Percentiles rank a stretch among this genome's conserved stretches.
Evolutionary conservation across 805 yeast genomes (phyloP).

Genomic region (Babjeviella inositovora): DNA sequence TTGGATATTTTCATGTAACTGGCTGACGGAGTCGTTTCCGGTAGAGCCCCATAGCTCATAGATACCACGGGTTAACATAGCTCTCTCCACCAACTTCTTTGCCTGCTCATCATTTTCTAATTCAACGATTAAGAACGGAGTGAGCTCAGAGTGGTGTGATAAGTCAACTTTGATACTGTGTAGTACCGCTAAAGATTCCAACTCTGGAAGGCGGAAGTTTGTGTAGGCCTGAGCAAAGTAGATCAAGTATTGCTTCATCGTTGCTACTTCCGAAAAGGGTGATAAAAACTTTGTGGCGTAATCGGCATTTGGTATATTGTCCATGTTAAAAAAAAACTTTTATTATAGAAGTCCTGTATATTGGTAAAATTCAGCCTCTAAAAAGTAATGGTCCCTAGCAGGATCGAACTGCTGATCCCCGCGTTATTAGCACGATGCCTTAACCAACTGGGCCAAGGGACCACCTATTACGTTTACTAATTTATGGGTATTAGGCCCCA

Average conservation of each 20-base stretch:
- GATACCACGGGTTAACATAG: conserved; percentile 57
- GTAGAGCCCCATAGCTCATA: conserved; percentile 87
- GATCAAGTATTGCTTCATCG: conserved; percentile 50
- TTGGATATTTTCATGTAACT: conserved; percentile 31
- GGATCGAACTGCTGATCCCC: conserved; percentile 39
- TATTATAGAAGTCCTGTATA: no score
- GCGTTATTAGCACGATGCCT: conserved; percentile 39
- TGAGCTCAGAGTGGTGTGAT: conserved; percentile 32
- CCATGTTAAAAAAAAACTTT: no score
- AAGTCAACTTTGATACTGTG: conserved; percentile 42
- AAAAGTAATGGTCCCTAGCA: conserved; percentile 26
- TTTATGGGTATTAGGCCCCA: no score
- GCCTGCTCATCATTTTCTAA: conserved; percentile 61
- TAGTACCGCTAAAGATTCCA: conserved; percentile 69
- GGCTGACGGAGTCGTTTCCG: conserved; percentile 36
- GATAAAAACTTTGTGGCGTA: no score
- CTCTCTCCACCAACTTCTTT: conserved; percentile 37
- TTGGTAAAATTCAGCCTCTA: no score
- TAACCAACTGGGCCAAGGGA: conserved; percentile 40
- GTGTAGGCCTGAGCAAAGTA: conserved; percentile 77
- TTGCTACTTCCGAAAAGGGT: conserved; percentile 1
- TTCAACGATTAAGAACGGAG: conserved; percentile 60
- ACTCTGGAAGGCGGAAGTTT: conserved; percentile 65
- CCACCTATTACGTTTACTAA: no score
- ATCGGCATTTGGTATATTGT: no score